These are phyloP conservation scores for Didymella segeticola DNA, from an alignment of 2,329 filamentous ascomycete genomes.

Conservation along the genomic window DNA sequence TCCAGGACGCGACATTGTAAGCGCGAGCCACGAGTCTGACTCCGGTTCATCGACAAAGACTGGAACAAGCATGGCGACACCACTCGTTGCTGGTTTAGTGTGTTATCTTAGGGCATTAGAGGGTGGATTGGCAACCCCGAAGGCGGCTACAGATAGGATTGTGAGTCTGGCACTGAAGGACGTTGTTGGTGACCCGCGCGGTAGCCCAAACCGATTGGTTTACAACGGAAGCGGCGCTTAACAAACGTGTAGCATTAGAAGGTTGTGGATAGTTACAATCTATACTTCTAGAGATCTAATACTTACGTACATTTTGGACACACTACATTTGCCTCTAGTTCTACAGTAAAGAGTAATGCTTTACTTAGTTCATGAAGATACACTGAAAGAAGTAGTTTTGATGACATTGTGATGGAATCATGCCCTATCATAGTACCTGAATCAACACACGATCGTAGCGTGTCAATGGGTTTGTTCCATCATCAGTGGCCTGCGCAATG, in stretches of 20 bases:
- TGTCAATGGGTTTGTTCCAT: not conserved
- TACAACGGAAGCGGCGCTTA: slow-evolving; percentile 40
- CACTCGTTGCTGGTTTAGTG: slow-evolving; percentile 71
- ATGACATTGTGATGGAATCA: too few relatives aligned
- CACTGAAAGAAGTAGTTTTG: too few relatives aligned
- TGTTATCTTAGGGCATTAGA: slow-evolving; percentile 70
- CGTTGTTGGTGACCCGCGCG: slow-evolving; percentile 29
- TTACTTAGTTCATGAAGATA: too few relatives aligned
- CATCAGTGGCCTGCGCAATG: not conserved
- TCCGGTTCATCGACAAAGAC: slow-evolving; percentile 54
- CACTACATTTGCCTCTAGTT: too few relatives aligned
- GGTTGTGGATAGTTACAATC: too few relatives aligned
- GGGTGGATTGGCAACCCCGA: slow-evolving; percentile 27
- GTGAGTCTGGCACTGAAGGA: slow-evolving; percentile 27
- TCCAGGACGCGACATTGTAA: slow-evolving; percentile 49
- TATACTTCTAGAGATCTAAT: too few relatives aligned
- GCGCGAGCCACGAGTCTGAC: slow-evolving; percentile 55
- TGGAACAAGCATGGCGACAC: slow-evolving; percentile 71
- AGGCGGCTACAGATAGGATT: slow-evolving; percentile 31
- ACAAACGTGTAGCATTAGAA: too few relatives aligned
- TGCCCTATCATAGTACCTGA: not conserved
- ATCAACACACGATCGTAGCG: not conserved
- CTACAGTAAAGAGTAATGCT: too few relatives aligned
- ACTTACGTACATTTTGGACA: too few relatives aligned
- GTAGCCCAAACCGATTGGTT: slow-evolving; percentile 34